Base-by-base conservation (phyloP, 768 basidiomycete species). In the Boletus barrowsii region DNA sequence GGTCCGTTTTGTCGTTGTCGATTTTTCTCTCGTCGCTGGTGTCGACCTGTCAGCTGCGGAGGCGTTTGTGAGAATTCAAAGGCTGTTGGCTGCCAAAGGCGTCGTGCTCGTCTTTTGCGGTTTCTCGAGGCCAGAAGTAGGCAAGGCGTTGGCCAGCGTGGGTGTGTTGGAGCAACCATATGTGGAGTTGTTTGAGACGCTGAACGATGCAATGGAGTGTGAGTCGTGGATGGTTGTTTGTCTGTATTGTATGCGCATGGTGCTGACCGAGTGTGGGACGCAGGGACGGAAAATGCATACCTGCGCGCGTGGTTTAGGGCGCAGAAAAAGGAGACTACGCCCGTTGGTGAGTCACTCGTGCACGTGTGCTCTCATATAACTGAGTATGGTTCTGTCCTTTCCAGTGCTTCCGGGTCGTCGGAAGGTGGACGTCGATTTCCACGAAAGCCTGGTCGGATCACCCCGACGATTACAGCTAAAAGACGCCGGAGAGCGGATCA, bases 31-130 rank as follows among this genome's bases (percentile, higher is more conserved):
- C 32, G 94, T 93, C 1, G 83, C 82, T 10, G 94, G 95, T 0
- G 87, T 98, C 26, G 96, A 99, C 70, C 87, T 97, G 81, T 95
- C 91, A 0, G 84, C 95, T 4, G 92, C 95, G 1, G 96, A 98
- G 65, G 96, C 95, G 0, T 93, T 98, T 59, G 90, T 98, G 37
- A 83, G 96, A 10, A 80, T 98, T 9, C 93, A 96, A 59, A 80
- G 95, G 8, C 65, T 98, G 10, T 74, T 98, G 29, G 76, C 81
- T 5, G 82, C 82, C 3, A 88, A 87, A 63, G 77, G 77, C n/a
- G 87, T 98, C 50, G 80, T 87, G 1, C 76, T 99, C 20, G 91
- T 98, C 20, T 83, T 99, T 54, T 98, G 95, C 66, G 96, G 96
- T 0, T 81, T 90, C 45, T 70, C 76, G 2, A 73, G 87, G 10